Percentiles rank a stretch among this genome's conserved stretches.
phyloP scores from a whole-genome alignment of 2,329 filamentous ascomycete genomes.

The Beauveria varroae region DNA sequence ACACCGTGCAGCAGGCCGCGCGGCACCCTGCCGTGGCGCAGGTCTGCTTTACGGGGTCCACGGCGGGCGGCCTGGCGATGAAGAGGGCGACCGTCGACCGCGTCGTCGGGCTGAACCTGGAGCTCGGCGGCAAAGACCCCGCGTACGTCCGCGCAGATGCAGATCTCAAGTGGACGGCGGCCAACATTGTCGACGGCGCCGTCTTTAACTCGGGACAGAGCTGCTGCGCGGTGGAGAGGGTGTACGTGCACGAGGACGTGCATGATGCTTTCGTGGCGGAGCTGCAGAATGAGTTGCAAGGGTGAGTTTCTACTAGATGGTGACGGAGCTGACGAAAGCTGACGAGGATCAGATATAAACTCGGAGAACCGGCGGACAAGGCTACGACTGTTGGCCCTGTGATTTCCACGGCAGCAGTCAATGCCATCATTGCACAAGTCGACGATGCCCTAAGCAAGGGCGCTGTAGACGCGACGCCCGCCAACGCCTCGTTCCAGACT shows the following conservation, averaged over 20 bases:
- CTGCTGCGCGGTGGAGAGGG: constrained; percentile 85
- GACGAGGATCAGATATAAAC: constrained; percentile 47
- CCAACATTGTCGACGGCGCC: constrained; percentile 88
- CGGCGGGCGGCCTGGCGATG: constrained; percentile 77
- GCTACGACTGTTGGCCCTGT: constrained; percentile 82
- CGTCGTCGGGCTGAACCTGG: constrained; percentile 77
- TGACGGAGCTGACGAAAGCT: not conserved
- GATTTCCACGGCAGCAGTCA: constrained; percentile 69
- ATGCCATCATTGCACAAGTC: constrained; percentile 70
- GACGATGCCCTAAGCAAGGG: constrained; percentile 76
- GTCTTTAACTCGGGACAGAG: constrained; percentile 97
- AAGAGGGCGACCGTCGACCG: constrained; percentile 78
- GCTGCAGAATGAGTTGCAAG: constrained; percentile 68
- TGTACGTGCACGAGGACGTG: constrained; percentile 82
- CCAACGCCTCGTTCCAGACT: constrained; percentile 67
- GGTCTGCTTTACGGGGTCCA: constrained; percentile 90
- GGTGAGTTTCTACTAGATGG: constrained; percentile 18
- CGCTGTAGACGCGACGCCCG: constrained; percentile 75
- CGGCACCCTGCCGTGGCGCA: constrained; percentile 67
- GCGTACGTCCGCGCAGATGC: constrained; percentile 84
- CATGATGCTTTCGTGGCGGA: constrained; percentile 76
- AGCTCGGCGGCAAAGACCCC: constrained; percentile 91
- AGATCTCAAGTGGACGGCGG: constrained; percentile 81
- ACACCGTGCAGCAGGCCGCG: constrained; percentile 69
- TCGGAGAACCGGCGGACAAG: constrained; percentile 77